phyloP scores from a whole-genome alignment of 2,329 filamentous ascomycete species.

The Coniella lustricola region DNA sequence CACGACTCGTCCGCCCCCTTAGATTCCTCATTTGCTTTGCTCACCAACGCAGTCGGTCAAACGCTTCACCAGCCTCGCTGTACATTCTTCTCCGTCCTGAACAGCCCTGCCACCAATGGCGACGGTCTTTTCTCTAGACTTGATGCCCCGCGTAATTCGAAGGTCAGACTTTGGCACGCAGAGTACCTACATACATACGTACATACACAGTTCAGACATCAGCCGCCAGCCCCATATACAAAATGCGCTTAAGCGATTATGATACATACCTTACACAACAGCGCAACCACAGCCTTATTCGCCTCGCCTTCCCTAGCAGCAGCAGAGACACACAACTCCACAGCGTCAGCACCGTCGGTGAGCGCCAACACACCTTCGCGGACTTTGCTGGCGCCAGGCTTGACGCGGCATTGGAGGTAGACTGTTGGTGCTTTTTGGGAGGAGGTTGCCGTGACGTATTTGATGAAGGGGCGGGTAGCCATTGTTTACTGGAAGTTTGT shows the following conservation, averaged over 20 bases:
- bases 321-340: conserved; percentile 61
- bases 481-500: too few relatives aligned
- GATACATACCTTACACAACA: conserved; percentile 51
- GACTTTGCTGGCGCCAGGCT: conserved; percentile 54
- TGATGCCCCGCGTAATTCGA: conserved; percentile 54
- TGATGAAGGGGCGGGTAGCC: conserved; percentile 10
- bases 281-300: conserved; percentile 57
- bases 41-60: neutral
- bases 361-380: conserved; percentile 55
- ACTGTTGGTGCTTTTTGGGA: conserved; percentile 43
- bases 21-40: neutral
- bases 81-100: conserved; percentile 21
- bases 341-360: conserved; percentile 45
- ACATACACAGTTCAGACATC: too few relatives aligned
- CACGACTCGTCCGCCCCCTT: neutral
- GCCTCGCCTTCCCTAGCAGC: conserved; percentile 61
- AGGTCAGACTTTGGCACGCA: conserved; percentile 57
- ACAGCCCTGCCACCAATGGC: conserved; percentile 28
- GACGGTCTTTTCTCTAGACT: conserved; percentile 58
- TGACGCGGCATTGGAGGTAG: conserved; percentile 59
- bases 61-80: conserved; percentile 20
- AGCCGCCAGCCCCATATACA: too few relatives aligned
- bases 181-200: conserved; percentile 40
- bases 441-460: conserved; percentile 38
- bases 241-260: too few relatives aligned